Evolutionary conservation across 2,329 filamentous ascomycete genomes (phyloP), one percentile per base, ranked within the genome.

Genomic region (Paecilomyces dactylethromorphus): DNA sequence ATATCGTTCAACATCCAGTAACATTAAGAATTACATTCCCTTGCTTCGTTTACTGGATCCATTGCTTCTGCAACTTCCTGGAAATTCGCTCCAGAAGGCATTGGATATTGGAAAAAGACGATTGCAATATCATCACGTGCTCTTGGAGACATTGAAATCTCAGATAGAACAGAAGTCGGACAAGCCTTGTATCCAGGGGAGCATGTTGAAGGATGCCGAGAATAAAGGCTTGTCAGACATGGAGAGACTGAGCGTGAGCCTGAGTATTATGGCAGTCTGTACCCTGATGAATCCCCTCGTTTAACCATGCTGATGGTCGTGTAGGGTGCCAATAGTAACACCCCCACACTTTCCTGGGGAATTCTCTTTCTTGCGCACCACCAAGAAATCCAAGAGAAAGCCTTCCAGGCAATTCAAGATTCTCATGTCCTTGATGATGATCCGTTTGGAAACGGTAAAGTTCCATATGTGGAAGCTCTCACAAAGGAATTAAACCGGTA

Each of bases 1-100:
- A 49, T 59, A 59, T 32, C 60, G 60, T 12, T 58, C 56, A 11
- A 62, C 60, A 29, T 57, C 60, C 10, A 58, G 54, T 18, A 61
- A 62, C 51, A 32, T 60, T 24, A 56, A 50, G 4, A 59, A 63
- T 55, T 63, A 63, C 31, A 58, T 63, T 24, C 62, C 62, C 3
- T 33, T 63, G 5, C 52, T 62, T 13, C 60, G 60, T 8, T 10
- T 60, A 7, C 31, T 60, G 8, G 59, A 60, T 13, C 56, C 59
- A 3, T n/a, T 60, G 5, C 24, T 60, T 6, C 24, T 21, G 21
- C n/a, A n/a, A n/a, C n/a, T n/a, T n/a, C n/a, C n/a, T n/a, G 21
- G n/a, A 11, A 53, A 26, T 11, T 53, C 51, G 15, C 45, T 56
- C 4, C 31, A 45, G 3, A 59, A 62, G 31, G 56, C 56, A 4